These are phyloP conservation scores for Salix arbutifolia DNA, from an alignment of 345 rosid genomes.

Conservation along the genomic window DNA sequence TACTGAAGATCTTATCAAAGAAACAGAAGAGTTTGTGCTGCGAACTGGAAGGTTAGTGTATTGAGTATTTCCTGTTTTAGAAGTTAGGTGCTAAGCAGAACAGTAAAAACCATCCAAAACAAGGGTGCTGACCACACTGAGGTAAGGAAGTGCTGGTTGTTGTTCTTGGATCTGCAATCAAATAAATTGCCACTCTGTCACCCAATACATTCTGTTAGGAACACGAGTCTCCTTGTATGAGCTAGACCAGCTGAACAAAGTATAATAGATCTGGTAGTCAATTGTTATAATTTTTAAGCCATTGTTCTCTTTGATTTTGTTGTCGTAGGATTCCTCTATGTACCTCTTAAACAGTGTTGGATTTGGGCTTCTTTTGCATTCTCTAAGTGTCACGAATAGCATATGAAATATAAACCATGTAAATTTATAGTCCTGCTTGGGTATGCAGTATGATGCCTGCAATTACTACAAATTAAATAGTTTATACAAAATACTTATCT, in stretches of 20 bases:
- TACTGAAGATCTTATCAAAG: constrained; percentile 90
- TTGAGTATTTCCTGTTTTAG: not conserved
- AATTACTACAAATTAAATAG: not conserved
- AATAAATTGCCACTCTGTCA: no score
- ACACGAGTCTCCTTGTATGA: no score
- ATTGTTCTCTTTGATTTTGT: not conserved
- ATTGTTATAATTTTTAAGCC: not conserved
- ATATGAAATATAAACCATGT: not conserved
- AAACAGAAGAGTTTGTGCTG: constrained; percentile 92
- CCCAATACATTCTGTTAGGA: no score
- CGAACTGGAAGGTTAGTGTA: constrained; percentile 86
- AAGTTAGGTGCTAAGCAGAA: not conserved
- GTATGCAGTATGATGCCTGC: not conserved
- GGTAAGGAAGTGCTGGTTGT: no score
- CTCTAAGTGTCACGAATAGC: not conserved
- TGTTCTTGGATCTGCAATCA: no score
- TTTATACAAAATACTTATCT: not conserved
- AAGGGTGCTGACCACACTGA: no score
- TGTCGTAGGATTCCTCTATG: not conserved
- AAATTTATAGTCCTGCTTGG: not conserved
- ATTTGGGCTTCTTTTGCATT: not conserved
- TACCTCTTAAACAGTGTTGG: not conserved
- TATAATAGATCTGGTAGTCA: no score
- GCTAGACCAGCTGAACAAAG: no score
- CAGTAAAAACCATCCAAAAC: no score